Evolutionary conservation across 108 stramenopile genomes (phyloP).

Genomic region (Bacterosira constricta): DNA sequence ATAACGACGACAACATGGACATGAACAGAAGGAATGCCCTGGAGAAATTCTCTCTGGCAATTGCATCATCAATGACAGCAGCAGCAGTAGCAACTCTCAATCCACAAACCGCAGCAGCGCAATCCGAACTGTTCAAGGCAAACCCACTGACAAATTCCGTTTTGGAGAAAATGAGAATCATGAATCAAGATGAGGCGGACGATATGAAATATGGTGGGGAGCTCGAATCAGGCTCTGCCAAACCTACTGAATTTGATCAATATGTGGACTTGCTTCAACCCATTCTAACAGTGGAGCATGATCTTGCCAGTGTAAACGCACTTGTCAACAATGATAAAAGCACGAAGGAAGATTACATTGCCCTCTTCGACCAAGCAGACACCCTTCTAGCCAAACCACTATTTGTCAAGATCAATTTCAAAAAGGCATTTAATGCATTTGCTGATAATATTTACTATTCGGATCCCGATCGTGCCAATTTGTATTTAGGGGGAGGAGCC

Average conservation of each 20-base stretch:
- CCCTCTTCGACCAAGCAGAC: conserved; percentile 33
- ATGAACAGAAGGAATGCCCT: too few species aligned
- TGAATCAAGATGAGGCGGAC: conserved; percentile 83
- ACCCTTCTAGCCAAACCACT: conserved; percentile 52
- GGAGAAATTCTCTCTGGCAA: too few species aligned
- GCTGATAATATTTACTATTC: conserved; percentile 88
- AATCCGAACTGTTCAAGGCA: conserved; percentile 59
- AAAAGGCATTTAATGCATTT: conserved; percentile 84
- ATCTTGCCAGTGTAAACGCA: conserved; percentile 48
- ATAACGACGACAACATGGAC: too few species aligned
- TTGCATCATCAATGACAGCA: too few species aligned
- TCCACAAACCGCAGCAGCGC: too few species aligned
- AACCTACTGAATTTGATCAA: conserved; percentile 31
- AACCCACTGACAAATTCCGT: conserved; percentile 79
- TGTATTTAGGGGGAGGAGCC: conserved; percentile 83
- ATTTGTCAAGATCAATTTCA: conserved; percentile 72
- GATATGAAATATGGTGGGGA: conserved; percentile 80
- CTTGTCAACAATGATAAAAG: conserved; percentile 29
- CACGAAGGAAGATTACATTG: conserved; percentile 3
- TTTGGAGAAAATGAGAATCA: conserved; percentile 72
- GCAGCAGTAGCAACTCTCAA: too few species aligned
- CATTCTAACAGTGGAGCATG: conserved; percentile 64
- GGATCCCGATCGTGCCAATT: conserved; percentile 85
- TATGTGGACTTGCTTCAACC: conserved; percentile 71
- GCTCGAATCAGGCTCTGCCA: conserved; percentile 46